Evolutionary conservation across 1,284 basidiomycete genomes (phyloP), one percentile per base, ranked within the genome.

Genomic region (Tausonia pullulans): DNA sequence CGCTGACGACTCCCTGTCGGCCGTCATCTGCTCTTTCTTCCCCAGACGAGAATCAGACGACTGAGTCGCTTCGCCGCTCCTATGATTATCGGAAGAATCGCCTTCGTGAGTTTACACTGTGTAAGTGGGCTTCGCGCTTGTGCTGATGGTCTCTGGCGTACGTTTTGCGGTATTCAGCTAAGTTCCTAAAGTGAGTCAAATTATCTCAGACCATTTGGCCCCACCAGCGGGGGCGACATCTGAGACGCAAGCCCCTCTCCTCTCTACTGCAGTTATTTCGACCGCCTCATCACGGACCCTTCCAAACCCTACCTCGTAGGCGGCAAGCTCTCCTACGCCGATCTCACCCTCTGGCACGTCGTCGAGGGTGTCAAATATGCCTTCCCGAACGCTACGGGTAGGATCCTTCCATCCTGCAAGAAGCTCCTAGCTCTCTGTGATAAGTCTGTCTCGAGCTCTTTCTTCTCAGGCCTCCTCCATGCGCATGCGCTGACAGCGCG

Each of bases 21-120:
- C 13, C 57, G 16, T 13, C 53, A 4, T 39, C 41, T 10, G 6
- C 9, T 44, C 14, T 45, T 43, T 2, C 7, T 46, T 10, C 44
- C 11, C 44, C 27, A 61, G 60, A 83, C 74, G 80, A 82, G 66
- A 79, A 82, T n/a, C 81, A 82, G 71, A 78, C 77, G 66, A 68
- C 69, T 0, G 78, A 76, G 59, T 70, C 78, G 2, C 59, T 68
- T 43, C 69, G 71, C 8, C 70, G 73, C 4, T 75, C 81, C 9
- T 71, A 73, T 53, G 74, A 76, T 51, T 79, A 81, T 70, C 75
- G 80, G 39, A 65, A 70, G 53, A 68, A 68, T 4, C 78, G 82
- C 48, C 69, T 82, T 40, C 81, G 81, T 57, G 45, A 57, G 55
- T 57, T 57, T 41, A 27, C 27, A 27, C 27, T 27, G 27, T 27